Percentiles rank a stretch among this genome's conserved stretches.
Conservation (phyloP, 768 basidiomycete genomes). For the Mycena amicta region DNA sequence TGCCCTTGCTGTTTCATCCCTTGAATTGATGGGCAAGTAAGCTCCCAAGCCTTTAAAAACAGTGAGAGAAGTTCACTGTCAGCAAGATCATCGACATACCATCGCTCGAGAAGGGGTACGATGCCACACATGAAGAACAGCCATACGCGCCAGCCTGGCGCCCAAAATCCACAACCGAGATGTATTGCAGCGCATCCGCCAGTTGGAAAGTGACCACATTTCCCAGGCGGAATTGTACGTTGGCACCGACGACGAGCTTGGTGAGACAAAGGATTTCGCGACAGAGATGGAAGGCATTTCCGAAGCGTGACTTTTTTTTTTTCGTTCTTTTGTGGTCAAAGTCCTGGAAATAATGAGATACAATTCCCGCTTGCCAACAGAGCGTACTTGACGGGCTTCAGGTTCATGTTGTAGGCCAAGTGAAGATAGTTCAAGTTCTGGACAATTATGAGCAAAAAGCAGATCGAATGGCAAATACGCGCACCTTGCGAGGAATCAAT, state of each 20-base stretch:
- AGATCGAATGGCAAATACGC: conserved; percentile 7
- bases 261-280: conserved; percentile 97
- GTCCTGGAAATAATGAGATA: conserved; percentile 57
- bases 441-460: conserved; percentile 8
- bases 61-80: neutral
- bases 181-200: conserved; percentile 97
- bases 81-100: conserved; percentile 46
- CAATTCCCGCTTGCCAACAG: conserved; percentile 15
- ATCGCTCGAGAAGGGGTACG: conserved; percentile 94
- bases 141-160: conserved; percentile 99
- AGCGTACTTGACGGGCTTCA: conserved; percentile 90
- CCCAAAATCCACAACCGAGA: conserved; percentile 99
- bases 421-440: conserved; percentile 93
- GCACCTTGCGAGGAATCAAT: conserved; percentile 94
- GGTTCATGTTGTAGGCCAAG: conserved; percentile 96
- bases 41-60: conserved; percentile 73
- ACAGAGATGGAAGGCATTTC: conserved; percentile 98
- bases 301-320: conserved; percentile 99
- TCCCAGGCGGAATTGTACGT: conserved; percentile 97
- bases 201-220: conserved; percentile 99
- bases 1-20: conserved; percentile 93
- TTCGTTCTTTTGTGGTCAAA: conserved; percentile 98
- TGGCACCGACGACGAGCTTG: conserved; percentile 97
- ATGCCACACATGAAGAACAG: conserved; percentile 99
- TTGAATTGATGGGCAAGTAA: conserved; percentile 98